phyloP scores from a whole-genome alignment of 805 yeast species.

The Starmerella cellae region DNA sequence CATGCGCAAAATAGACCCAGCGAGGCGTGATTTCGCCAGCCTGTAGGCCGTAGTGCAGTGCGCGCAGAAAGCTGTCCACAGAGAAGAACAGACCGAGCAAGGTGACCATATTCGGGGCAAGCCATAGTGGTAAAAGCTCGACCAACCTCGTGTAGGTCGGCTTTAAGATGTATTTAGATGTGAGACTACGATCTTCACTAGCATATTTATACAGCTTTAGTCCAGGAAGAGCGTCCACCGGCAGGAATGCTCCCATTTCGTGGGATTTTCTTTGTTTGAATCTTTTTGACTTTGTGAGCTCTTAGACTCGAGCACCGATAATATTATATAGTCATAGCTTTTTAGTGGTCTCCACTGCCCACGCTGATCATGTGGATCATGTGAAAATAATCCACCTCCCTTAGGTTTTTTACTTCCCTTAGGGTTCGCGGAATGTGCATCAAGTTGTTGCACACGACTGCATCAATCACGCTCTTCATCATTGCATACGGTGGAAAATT shows the following conservation, averaged over 20 bases:
- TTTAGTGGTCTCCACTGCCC: too few relatives aligned
- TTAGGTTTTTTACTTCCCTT: too few relatives aligned
- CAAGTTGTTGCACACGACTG: too few relatives aligned
- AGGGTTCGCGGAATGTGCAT: too few relatives aligned
- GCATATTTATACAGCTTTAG: constrained; percentile 25
- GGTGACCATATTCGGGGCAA: constrained; percentile 82
- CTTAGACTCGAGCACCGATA: too few relatives aligned
- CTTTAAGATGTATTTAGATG: constrained; percentile 62
- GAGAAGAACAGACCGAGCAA: constrained; percentile 65
- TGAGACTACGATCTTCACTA: constrained; percentile 66
- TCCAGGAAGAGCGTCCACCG: constrained; percentile 22
- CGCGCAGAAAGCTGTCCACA: constrained; percentile 46
- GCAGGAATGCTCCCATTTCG: constrained; percentile 23
- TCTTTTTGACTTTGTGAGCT: too few relatives aligned
- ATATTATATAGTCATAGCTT: too few relatives aligned
- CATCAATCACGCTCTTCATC: too few relatives aligned
- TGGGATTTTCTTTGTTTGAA: too few relatives aligned
- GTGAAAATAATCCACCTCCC: too few relatives aligned
- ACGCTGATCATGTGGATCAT: too few relatives aligned
- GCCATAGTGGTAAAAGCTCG: constrained; percentile 59
- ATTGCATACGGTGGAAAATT: too few relatives aligned
- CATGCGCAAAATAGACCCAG: constrained; percentile 68
- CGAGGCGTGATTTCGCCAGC: constrained; percentile 36
- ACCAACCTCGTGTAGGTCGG: constrained; percentile 73
- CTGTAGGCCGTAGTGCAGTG: constrained; percentile 38